Evolutionary conservation across 1,139 yeast genomes (phyloP), one percentile per base, ranked within the genome.

Genomic region (Lodderomyces orthopsilosis): DNA sequence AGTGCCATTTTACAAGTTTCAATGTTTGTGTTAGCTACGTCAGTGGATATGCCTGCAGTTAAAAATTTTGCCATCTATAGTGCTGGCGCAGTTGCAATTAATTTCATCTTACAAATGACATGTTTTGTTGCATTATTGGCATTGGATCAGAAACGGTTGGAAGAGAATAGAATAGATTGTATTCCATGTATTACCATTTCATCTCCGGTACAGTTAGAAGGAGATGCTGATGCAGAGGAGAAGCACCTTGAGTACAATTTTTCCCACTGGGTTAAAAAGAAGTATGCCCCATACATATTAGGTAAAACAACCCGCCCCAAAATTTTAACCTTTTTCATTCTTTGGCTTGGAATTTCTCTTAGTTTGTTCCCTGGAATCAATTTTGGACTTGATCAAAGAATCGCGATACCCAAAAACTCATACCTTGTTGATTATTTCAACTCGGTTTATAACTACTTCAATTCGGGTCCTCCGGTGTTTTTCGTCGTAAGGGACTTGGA

Each of bases 31-130:
- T 68, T 93, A 37, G 96, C 96, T 0, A 74, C 95, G 0, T 64
- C 73, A 6, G 98, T 93, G 6, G 77, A 83, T 14, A 93, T 91
- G 97, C 98, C 98, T 2, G 98, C 98, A 0, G 98, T 91, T 7
- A 76, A 84, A 50, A 93, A 91, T 61, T 93, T 93, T 71, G 97
- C 98, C 0, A 66, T 83, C 21, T 93, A 88, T 57, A 87, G 96
- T 12, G 94, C 96, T 0, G 87, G 91, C 10, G 94, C 98, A 0
- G 83, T 93, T 2, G 59, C 83, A 12, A 68, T 88, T 53, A 91
- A 93, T 59, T 83, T 93, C 3, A 39, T 81, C 1, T 68, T 93
- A 27, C 98, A 93, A 58, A 65, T 90, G 63, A 89, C 97, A 0
- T 79, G 85, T 41, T 91, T 91, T 60, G 76, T 89, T 5, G 77